Conservation (phyloP, 2,329 filamentous ascomycete species). For the Claviceps spartinae region DNA sequence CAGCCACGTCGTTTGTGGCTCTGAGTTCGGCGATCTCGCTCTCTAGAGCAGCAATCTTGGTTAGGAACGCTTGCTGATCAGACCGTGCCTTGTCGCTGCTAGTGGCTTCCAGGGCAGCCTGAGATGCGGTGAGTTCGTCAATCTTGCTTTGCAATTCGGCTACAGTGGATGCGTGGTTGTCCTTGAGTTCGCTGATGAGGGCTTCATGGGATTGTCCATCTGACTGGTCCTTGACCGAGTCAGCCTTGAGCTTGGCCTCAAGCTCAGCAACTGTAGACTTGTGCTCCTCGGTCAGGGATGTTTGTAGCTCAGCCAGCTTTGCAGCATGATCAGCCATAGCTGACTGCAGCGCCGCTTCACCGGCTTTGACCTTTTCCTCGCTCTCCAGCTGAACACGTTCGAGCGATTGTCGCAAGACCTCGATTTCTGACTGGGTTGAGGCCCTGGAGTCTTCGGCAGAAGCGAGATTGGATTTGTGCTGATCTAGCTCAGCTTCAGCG, state of each 20-base stretch:
- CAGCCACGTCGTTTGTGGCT: conserved; percentile 31
- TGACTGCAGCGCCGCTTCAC: conserved; percentile 20
- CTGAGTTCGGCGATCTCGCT: conserved; percentile 38
- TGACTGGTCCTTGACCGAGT: conserved; percentile 32
- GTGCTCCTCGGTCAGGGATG: conserved; percentile 36
- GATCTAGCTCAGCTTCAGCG: conserved; percentile 37
- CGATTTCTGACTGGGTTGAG: conserved; percentile 33
- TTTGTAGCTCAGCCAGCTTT: conserved; percentile 37
- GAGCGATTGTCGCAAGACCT: conserved; percentile 35
- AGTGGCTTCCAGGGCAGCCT: conserved; percentile 29
- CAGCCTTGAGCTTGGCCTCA: conserved; percentile 38
- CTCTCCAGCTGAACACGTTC: conserved; percentile 24
- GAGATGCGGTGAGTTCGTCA: conserved; percentile 35
- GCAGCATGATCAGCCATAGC: conserved; percentile 33
- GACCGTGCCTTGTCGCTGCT: conserved; percentile 31
- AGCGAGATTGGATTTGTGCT: conserved; percentile 33
- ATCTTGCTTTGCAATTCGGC: conserved; percentile 41
- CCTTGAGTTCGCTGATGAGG: conserved; percentile 35
- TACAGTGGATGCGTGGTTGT: conserved; percentile 32
- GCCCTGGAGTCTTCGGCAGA: conserved; percentile 37
- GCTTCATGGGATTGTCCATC: conserved; percentile 34
- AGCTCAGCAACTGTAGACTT: conserved; percentile 32
- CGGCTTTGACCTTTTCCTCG: conserved; percentile 20
- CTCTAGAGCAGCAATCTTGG: conserved; percentile 37
- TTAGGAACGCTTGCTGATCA: conserved; percentile 29